These are phyloP conservation scores for Solanum bukasovii DNA, from an alignment of 257 asterid genomes.

Conservation along the genomic window DNA sequence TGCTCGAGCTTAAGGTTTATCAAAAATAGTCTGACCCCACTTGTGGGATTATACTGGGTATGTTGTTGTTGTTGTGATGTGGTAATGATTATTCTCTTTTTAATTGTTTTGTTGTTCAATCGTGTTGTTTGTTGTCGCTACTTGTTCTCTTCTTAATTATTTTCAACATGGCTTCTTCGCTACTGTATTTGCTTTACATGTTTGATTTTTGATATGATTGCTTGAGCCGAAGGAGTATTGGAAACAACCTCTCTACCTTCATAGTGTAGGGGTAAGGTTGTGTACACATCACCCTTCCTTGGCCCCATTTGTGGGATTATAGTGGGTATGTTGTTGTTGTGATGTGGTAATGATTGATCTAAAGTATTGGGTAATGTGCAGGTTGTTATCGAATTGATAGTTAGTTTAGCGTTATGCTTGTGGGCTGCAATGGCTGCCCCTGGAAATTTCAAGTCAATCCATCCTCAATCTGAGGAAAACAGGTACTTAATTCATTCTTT, in stretches of 20 bases:
- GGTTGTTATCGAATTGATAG: constrained; percentile 74
- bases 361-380: constrained; percentile 22
- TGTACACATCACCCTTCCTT: neutral
- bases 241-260: neutral
- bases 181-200: neutral
- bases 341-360: constrained; percentile 4
- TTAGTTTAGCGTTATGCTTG: constrained; percentile 52
- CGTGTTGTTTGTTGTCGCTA: neutral
- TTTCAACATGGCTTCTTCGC: neutral
- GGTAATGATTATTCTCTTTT: neutral
- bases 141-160: neutral
- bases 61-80: neutral
- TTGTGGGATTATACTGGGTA: neutral
- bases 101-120: neutral
- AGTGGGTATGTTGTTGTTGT: neutral
- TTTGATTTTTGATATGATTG: neutral
- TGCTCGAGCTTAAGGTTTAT: neutral
- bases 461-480: constrained; percentile 88
- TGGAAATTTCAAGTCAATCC: constrained; percentile 76
- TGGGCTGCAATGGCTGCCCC: constrained; percentile 89
- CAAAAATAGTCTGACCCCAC: neutral
- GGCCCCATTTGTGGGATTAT: neutral
- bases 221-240: neutral
- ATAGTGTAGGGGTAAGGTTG: neutral
- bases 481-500: constrained; percentile 27